Evolutionary conservation across 2,329 filamentous ascomycete genomes (phyloP), one percentile per base, ranked within the genome.

Genomic region (Colletotrichum lindemuthianum): DNA sequence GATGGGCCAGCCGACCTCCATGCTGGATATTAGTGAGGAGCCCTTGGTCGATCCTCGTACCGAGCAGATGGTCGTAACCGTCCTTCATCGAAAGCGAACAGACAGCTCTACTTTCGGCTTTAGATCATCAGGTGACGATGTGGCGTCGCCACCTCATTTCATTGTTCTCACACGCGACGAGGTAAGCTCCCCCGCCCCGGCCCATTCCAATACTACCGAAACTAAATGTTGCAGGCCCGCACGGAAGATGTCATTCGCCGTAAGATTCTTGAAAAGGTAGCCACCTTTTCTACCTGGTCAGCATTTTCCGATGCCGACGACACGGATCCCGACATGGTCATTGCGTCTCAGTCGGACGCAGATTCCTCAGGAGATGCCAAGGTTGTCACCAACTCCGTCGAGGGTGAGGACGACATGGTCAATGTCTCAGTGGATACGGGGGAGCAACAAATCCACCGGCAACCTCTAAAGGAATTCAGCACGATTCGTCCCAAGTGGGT

Each of bases 401-500:
- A 94, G 74, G 92, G 93, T 9, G 95, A 97, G 75, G 94, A 97
- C 66, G 92, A 92, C 66, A 88, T 97, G 72, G 92, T 98, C 6
- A 92, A 97, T 73, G 89, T 99, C 13, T 92, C 91, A 1, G 94
- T 97, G 90, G 89, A 88, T 57, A 90, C 93, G 70, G 79, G 81
- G 2, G 73, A 73, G 13, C 80, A 84, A 61, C 68, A 72, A 57
- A 59, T 68, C 40, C 58, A 66, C 15, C 67, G 66, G 10, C 67
- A 70, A 39, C 59, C 64, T n/a, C 73, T 84, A 60, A 81, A 78
- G 69, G 74, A 74, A 7, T 87, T 86, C 75, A 86, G 82, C 66
- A 76, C 70, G 11, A 76, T 75, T 44, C 80, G 84, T 34, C 86
- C 85, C 4, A 80, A 77, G 68, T 92, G 80, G 82, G 81, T 80